Percentiles rank a stretch among this genome's conserved stretches.
Evolutionary conservation across 169 alveolate genomes (phyloP).

Genomic region (Plasmodium blacklocki): DNA sequence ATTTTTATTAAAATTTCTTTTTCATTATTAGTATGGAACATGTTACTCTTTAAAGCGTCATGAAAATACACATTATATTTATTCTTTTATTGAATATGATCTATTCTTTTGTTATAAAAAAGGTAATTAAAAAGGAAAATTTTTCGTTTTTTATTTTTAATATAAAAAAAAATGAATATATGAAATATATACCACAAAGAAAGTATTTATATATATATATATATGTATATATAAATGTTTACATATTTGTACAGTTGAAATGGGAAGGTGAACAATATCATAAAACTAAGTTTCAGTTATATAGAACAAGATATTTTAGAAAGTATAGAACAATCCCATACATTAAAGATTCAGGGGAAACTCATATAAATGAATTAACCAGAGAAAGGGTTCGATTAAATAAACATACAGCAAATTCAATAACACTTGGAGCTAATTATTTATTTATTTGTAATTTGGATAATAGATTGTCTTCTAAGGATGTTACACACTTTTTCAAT

Average conservation of each 20-base stretch:
- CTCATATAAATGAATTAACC: conserved; percentile 60
- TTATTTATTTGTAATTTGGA: conserved; percentile 62
- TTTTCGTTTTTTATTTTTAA: background rate
- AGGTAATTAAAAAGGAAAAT: conserved; percentile 27
- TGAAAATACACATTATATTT: conserved; percentile 49
- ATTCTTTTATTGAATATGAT: conserved; percentile 23
- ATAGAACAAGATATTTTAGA: conserved; percentile 51
- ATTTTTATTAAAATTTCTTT: too few relatives aligned
- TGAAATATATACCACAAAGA: background rate
- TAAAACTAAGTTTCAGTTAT: conserved; percentile 17
- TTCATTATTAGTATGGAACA: conserved; percentile 1
- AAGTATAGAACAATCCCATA: conserved; percentile 65
- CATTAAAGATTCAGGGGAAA: conserved; percentile 62
- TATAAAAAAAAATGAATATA: background rate
- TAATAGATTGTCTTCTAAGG: conserved; percentile 52
- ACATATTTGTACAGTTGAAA: conserved; percentile 14
- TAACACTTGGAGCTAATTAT: conserved; percentile 60
- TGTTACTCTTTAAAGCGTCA: conserved; percentile 45
- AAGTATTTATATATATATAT: background rate
- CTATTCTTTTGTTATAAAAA: conserved; percentile 51
- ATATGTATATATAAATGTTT: background rate
- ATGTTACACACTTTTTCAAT: conserved; percentile 69
- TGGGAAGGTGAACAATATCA: conserved; percentile 37
- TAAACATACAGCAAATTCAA: conserved; percentile 50
- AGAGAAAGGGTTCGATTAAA: conserved; percentile 51